A percentile compares a stretch with the other conserved stretches of the same genome.
phyloP scores from a whole-genome alignment of 1,284 basidiomycete species.

The Chalciporus sp. region DNA sequence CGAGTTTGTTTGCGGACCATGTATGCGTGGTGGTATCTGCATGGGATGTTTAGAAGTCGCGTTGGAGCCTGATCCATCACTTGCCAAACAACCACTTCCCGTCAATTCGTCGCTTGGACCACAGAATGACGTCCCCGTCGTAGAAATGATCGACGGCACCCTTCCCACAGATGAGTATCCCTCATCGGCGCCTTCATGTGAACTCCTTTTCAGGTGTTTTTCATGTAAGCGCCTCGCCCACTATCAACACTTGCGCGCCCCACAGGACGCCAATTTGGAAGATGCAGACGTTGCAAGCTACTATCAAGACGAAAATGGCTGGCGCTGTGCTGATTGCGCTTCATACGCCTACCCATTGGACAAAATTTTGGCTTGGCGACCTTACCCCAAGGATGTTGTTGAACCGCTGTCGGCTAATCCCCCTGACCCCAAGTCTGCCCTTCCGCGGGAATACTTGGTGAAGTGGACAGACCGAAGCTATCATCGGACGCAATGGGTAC shows the following conservation, averaged over 20 bases:
- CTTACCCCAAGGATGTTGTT: constrained; percentile 63
- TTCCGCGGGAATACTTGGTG: constrained; percentile 87
- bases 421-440: constrained; percentile 56
- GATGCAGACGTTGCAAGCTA: constrained; percentile 54
- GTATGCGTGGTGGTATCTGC: constrained; percentile 75
- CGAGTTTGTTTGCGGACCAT: constrained; percentile 79
- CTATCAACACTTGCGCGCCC: constrained; percentile 71
- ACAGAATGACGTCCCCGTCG: constrained; percentile 23
- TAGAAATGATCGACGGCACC: constrained; percentile 36
- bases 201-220: constrained; percentile 77
- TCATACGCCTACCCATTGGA: constrained; percentile 77
- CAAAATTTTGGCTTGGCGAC: constrained; percentile 90
- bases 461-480: constrained; percentile 85
- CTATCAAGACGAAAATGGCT: constrained; percentile 67
- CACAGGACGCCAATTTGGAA: constrained; percentile 41
- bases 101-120: constrained; percentile 16
- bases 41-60: constrained; percentile 71
- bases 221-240: constrained; percentile 82
- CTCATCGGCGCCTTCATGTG: constrained; percentile 28
- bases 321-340: constrained; percentile 81
- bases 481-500: constrained; percentile 81
- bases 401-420: constrained; percentile 50
- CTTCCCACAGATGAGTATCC: constrained; percentile 13
- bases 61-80: constrained; percentile 45
- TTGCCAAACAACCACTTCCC: constrained; percentile 21